Percentiles rank a stretch among this genome's conserved stretches.
These are phyloP conservation scores for Dothistroma septosporum DNA, from an alignment of 2,329 filamentous ascomycete species.

Conservation along the genomic window DNA sequence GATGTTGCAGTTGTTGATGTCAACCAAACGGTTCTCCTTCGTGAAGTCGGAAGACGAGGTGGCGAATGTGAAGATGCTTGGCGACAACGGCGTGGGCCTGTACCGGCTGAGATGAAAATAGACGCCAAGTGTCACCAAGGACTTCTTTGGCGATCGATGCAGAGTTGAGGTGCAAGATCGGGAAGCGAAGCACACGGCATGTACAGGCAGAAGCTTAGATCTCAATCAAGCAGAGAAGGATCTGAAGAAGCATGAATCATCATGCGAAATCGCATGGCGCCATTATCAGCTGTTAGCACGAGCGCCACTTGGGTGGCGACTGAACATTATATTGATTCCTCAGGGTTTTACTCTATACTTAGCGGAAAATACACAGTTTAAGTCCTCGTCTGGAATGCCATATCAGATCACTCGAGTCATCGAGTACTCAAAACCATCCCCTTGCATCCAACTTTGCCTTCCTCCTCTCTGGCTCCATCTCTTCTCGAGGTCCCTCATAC, in stretches of 20 bases:
- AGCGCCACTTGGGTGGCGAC: not conserved
- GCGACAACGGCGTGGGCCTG: not conserved
- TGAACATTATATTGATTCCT: not conserved
- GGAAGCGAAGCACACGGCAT: not conserved
- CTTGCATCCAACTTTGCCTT: constrained; percentile 42
- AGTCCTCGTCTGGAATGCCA: not conserved
- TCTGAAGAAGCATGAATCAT: not conserved
- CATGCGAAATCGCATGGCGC: not conserved
- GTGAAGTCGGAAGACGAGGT: not conserved
- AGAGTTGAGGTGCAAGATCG: not conserved
- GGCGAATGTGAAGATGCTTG: not conserved
- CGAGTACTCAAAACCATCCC: constrained; percentile 40
- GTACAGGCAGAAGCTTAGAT: not conserved
- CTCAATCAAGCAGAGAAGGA: not conserved
- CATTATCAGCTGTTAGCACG: not conserved
- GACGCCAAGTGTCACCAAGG: not conserved
- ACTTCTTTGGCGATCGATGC: not conserved
- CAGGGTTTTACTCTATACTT: not conserved
- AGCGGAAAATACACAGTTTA: not conserved
- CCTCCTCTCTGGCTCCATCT: constrained; percentile 40
- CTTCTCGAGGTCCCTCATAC: constrained; percentile 43
- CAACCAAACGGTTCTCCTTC: not conserved
- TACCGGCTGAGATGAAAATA: not conserved
- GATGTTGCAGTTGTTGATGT: too few species aligned
- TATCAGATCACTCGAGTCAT: not conserved